phyloP scores from a whole-genome alignment of 176 grass and related monocot genomes.

The Cocos nucifera region DNA sequence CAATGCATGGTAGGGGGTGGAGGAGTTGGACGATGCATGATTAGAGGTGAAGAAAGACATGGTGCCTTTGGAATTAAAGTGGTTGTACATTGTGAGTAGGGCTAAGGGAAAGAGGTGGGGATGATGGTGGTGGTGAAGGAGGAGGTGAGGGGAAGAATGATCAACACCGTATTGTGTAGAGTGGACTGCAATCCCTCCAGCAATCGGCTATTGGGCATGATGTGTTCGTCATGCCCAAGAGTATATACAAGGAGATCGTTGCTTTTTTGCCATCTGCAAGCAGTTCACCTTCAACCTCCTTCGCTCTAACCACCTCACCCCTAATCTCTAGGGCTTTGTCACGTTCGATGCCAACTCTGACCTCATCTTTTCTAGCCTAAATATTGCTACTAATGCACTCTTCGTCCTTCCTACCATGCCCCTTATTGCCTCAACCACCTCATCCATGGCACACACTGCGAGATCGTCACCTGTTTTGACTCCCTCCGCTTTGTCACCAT shows the following conservation, averaged over 20 bases:
- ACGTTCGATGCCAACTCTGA: conserved; percentile 47
- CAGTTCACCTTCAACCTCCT: conserved; percentile 81
- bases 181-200: conserved; percentile 51
- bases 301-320: conserved; percentile 27
- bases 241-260: conserved; percentile 67
- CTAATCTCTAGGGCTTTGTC: conserved; percentile 41
- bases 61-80: no score
- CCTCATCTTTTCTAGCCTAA: conserved; percentile 74
- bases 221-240: conserved; percentile 63
- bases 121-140: no score
- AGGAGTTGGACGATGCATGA: no score
- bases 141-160: no score
- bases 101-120: no score
- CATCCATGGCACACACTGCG: conserved; percentile 44
- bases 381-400: conserved; percentile 65
- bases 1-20: no score
- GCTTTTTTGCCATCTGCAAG: conserved; percentile 61
- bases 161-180: no score
- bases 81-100: no score
- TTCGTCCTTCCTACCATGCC: conserved; percentile 61
- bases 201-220: conserved; percentile 72
- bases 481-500: conserved; percentile 3
- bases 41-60: no score
- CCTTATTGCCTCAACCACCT: conserved; percentile 64
- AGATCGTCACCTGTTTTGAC: conserved; percentile 10